Evolutionary conservation across 2,329 filamentous ascomycete genomes (phyloP).

Genomic region (Diaporthe sp.): DNA sequence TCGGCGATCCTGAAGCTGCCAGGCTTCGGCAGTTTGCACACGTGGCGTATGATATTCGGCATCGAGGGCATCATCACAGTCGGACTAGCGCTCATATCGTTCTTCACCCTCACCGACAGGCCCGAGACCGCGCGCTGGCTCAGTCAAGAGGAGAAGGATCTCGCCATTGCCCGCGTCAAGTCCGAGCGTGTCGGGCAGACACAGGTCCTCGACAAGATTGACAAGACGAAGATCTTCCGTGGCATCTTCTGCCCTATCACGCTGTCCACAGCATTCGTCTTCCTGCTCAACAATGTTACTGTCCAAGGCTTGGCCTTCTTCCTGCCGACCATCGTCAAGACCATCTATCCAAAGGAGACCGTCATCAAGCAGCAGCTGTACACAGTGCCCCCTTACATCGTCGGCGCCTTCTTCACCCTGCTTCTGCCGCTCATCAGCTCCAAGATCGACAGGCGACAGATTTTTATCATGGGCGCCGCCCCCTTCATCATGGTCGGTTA

Average conservation of each 20-base stretch:
- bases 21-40: slow-evolving; percentile 67
- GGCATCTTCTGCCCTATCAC: slow-evolving; percentile 77
- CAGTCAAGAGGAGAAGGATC: slow-evolving; percentile 73
- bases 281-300: slow-evolving; percentile 77
- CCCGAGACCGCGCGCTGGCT: slow-evolving; percentile 79
- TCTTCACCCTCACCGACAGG: slow-evolving; percentile 76
- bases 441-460: slow-evolving; percentile 70
- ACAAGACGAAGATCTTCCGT: slow-evolving; percentile 68
- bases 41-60: slow-evolving; percentile 79
- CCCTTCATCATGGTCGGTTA: slow-evolving; percentile 79
- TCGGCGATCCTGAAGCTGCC: slow-evolving; percentile 71
- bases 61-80: slow-evolving; percentile 75
- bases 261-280: slow-evolving; percentile 68
- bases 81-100: slow-evolving; percentile 70
- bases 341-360: slow-evolving; percentile 72
- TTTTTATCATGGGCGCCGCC: slow-evolving; percentile 72
- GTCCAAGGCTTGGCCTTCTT: slow-evolving; percentile 81
- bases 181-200: slow-evolving; percentile 75
- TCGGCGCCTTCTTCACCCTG: slow-evolving; percentile 77
- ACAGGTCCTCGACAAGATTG: slow-evolving; percentile 74
- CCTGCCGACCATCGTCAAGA: slow-evolving; percentile 76
- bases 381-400: slow-evolving; percentile 79
- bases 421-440: slow-evolving; percentile 73
- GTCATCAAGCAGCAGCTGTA: slow-evolving; percentile 76
- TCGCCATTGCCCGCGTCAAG: slow-evolving; percentile 77